A percentile compares a stretch with the other conserved stretches of the same genome.
These are phyloP conservation scores for Hypocrella siamensis DNA, from an alignment of 2,329 filamentous ascomycete species.

Conservation along the genomic window DNA sequence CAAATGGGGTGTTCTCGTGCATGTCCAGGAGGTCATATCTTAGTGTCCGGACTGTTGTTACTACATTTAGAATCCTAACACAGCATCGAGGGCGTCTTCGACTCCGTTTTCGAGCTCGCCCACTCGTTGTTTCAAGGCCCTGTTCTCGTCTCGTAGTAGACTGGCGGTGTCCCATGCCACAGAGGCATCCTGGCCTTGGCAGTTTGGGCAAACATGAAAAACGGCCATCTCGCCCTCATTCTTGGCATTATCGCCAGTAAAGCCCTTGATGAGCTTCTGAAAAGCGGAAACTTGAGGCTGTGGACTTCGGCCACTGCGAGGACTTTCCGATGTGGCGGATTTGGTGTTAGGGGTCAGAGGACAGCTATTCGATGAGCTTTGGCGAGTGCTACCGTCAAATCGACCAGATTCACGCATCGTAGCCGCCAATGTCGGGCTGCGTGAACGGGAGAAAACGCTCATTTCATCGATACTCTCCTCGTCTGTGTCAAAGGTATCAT, in stretches of 20 bases:
- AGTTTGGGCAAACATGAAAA: constrained; percentile 32
- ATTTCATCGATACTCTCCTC: constrained; percentile 32
- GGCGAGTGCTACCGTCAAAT: not conserved
- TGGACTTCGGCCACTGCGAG: constrained; percentile 18
- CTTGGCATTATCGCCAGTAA: constrained; percentile 18
- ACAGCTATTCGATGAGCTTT: not conserved
- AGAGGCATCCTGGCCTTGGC: constrained; percentile 39
- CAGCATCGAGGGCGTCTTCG: constrained; percentile 42
- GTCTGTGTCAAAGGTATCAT: constrained; percentile 32
- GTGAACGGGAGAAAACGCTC: constrained; percentile 45
- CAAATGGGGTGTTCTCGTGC: too few relatives aligned
- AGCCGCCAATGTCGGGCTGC: constrained; percentile 37
- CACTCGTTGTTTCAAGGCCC: constrained; percentile 41
- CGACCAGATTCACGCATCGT: constrained; percentile 13
- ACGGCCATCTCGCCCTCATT: constrained; percentile 5
- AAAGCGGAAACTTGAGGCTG: constrained; percentile 18
- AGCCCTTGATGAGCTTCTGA: constrained; percentile 26
- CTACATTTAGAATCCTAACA: constrained; percentile 29
- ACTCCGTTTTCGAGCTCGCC: constrained; percentile 42
- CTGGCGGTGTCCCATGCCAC: constrained; percentile 52
- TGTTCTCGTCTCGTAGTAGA: constrained; percentile 45
- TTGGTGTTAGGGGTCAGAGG: constrained; percentile 9
- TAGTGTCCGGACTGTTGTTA: too few relatives aligned
- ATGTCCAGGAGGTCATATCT: too few relatives aligned
- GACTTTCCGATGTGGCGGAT: constrained; percentile 10